Evolutionary conservation across 106 monocot species (phyloP).

Genomic region (Apostasia ramifera): DNA sequence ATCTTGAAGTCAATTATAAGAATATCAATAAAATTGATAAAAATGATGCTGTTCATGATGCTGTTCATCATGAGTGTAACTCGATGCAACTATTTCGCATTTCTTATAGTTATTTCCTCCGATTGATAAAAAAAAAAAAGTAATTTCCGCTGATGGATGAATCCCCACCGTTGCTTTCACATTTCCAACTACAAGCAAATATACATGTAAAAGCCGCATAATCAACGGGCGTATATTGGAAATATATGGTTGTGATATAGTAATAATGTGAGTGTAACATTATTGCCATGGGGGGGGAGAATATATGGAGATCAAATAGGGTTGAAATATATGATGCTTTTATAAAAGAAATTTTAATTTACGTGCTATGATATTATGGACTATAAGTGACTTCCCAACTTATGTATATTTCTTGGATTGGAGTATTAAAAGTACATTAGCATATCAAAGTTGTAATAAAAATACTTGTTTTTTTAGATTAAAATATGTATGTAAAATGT

Average conservation of each 20-base stretch:
- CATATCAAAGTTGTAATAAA: conserved; percentile 10
- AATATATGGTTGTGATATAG: neutral
- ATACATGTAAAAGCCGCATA: neutral
- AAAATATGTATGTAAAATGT: neutral
- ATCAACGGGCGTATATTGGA: neutral
- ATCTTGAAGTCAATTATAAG: too few relatives aligned
- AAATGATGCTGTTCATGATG: too few relatives aligned
- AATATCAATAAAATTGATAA: too few relatives aligned
- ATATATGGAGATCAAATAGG: conserved; percentile 9
- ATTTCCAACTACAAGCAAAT: too few relatives aligned
- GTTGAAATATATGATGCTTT: conserved; percentile 15
- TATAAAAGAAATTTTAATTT: conserved; percentile 1
- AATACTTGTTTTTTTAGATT: conserved; percentile 2
- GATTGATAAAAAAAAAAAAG: too few relatives aligned
- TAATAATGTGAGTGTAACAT: neutral
- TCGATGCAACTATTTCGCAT: too few relatives aligned
- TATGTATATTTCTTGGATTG: conserved; percentile 2
- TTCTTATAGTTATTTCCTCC: too few relatives aligned
- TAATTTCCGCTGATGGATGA: too few relatives aligned
- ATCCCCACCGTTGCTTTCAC: too few relatives aligned
- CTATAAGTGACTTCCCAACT: conserved; percentile 11
- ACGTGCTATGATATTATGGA: neutral
- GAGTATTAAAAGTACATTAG: neutral
- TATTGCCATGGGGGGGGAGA: neutral
- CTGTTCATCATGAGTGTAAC: too few relatives aligned